Evolutionary conservation across 2,329 filamentous ascomycete genomes (phyloP).

Genomic region (Alternaria solani): DNA sequence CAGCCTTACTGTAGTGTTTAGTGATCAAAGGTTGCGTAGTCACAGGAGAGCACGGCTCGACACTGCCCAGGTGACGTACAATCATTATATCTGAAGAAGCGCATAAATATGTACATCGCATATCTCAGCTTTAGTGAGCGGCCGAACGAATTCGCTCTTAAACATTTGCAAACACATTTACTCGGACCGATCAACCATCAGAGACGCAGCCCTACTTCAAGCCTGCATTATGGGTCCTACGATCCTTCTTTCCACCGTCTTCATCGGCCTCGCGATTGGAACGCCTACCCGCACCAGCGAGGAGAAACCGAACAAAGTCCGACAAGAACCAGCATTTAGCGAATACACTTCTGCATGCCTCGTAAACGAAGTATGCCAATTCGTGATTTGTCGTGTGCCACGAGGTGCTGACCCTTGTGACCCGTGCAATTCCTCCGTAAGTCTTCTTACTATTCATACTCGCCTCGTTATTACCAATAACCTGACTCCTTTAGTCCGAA

Average conservation of each 20-base stretch:
- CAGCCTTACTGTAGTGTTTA: neutral
- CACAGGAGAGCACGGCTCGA: neutral
- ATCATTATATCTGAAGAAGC: too few species aligned
- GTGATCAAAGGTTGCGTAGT: neutral
- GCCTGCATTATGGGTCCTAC: neutral
- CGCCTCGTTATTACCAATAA: neutral
- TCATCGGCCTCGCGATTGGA: neutral
- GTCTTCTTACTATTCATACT: neutral
- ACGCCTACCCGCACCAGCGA: neutral
- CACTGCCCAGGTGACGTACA: neutral
- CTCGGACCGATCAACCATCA: neutral
- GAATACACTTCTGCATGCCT: neutral
- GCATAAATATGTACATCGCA: too few species aligned
- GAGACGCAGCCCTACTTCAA: neutral
- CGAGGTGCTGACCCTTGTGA: neutral
- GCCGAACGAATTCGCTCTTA: too few species aligned
- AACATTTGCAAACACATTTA: neutral
- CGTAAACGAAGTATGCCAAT: neutral
- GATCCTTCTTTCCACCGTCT: neutral
- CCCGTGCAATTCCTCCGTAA: neutral
- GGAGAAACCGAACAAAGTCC: neutral
- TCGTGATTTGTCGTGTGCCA: neutral
- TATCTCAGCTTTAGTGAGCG: too few species aligned
- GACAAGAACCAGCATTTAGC: neutral
- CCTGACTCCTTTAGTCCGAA: neutral